Evolutionary conservation across 2,329 filamentous ascomycete genomes (phyloP).

Genomic region (Diaporthe sp.): DNA sequence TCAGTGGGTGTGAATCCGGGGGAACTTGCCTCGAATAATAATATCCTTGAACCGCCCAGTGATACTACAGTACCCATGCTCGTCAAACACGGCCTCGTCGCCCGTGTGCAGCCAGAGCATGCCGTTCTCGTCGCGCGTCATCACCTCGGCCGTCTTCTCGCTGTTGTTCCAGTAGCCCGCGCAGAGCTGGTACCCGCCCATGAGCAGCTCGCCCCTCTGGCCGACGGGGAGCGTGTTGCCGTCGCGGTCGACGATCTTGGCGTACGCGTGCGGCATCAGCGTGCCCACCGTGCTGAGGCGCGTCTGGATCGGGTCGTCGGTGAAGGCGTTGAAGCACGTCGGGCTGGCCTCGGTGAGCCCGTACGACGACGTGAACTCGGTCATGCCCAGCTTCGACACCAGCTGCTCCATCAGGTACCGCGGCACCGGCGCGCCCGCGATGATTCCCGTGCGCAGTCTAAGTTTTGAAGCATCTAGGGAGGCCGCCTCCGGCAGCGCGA

Average conservation of each 20-base stretch:
- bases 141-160: constrained; percentile 77
- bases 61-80: constrained; percentile 78
- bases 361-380: constrained; percentile 79
- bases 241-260: constrained; percentile 81
- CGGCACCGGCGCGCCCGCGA: constrained; percentile 83
- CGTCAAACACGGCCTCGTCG: constrained; percentile 78
- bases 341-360: constrained; percentile 84
- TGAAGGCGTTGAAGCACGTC: constrained; percentile 85
- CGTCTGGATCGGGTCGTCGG: constrained; percentile 76
- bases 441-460: constrained; percentile 79
- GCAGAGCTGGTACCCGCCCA: constrained; percentile 83
- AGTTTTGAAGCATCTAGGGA: constrained; percentile 57
- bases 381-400: constrained; percentile 80
- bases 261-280: constrained; percentile 80
- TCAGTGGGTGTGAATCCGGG: neutral
- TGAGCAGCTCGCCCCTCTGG: constrained; percentile 79
- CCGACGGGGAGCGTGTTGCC: constrained; percentile 78
- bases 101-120: constrained; percentile 76
- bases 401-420: constrained; percentile 81
- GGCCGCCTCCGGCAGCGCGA: constrained; percentile 59
- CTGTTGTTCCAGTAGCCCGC: constrained; percentile 78
- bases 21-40: constrained; percentile 74
- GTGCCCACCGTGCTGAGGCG: constrained; percentile 81
- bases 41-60: constrained; percentile 85
- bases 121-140: constrained; percentile 66